Conservation (phyloP, 2,329 filamentous ascomycete genomes). For the Rutstroemia sydowiana region DNA sequence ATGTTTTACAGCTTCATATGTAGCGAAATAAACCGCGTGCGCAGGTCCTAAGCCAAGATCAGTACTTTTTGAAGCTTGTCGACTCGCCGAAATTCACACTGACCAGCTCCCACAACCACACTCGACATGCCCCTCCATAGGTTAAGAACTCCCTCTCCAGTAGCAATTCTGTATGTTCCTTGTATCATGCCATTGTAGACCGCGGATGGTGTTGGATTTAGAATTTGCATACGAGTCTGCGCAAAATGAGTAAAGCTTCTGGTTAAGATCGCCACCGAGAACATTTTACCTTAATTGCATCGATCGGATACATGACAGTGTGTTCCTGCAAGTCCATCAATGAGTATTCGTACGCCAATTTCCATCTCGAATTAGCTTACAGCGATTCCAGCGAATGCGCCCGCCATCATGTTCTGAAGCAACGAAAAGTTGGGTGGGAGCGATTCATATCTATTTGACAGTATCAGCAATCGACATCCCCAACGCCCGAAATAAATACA, state of each 20-base stretch:
- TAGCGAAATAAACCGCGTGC: slow-evolving; percentile 96
- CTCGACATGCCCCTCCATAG: slow-evolving; percentile 96
- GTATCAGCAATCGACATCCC: slow-evolving; percentile 17
- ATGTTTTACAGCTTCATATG: slow-evolving; percentile 96
- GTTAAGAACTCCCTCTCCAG: slow-evolving; percentile 80
- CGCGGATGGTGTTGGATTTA: slow-evolving; percentile 73
- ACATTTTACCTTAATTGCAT: slow-evolving; percentile 78
- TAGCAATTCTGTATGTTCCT: slow-evolving; percentile 86
- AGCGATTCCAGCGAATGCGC: slow-evolving; percentile 74
- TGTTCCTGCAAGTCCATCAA: slow-evolving; percentile 61
- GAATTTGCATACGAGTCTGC: slow-evolving; percentile 95
- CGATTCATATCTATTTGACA: slow-evolving; percentile 65
- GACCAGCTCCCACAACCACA: slow-evolving; percentile 90
- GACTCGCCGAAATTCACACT: slow-evolving; percentile 27
- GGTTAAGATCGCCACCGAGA: neutral
- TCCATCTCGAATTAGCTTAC: slow-evolving; percentile 17
- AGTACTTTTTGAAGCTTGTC: slow-evolving; percentile 12
- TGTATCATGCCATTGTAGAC: slow-evolving; percentile 88
- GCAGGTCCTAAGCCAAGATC: slow-evolving; percentile 63
- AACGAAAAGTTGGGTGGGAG: slow-evolving; percentile 92
- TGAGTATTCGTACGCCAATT: slow-evolving; percentile 13
- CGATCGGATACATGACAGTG: slow-evolving; percentile 97
- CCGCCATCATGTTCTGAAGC: slow-evolving; percentile 88
- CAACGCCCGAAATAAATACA: slow-evolving; percentile 2
- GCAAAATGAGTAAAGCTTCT: slow-evolving; percentile 14